Conservation (phyloP, 148 eudicot species). For the Persicaria tinctoria region DNA sequence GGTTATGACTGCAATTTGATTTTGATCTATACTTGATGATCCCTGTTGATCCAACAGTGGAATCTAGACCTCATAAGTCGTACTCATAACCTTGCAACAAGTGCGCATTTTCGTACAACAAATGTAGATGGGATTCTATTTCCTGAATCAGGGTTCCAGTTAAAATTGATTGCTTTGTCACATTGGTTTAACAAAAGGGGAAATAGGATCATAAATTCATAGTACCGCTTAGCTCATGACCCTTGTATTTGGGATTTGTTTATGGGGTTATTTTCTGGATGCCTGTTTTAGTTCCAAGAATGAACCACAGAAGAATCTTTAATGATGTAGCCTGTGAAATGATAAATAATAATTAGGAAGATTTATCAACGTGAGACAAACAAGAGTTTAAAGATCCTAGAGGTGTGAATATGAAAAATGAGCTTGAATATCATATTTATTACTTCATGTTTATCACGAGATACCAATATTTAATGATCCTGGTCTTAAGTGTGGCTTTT, state of each 20-base stretch:
- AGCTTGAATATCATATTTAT: neutral
- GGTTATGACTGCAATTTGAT: too few species aligned
- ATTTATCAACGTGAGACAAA: neutral
- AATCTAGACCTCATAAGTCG: too few species aligned
- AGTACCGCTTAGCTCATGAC: neutral
- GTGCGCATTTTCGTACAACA: too few species aligned
- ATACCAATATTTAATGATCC: too few species aligned
- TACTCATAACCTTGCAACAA: too few species aligned
- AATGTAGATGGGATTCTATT: too few species aligned
- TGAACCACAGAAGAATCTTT: neutral
- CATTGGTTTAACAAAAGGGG: neutral
- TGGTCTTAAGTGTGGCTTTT: too few species aligned
- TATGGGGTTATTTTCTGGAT: neutral
- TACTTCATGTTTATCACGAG: neutral
- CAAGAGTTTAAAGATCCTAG: neutral
- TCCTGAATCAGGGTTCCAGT: neutral
- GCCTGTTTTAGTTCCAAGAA: neutral
- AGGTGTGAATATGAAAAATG: neutral
- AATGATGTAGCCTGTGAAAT: neutral
- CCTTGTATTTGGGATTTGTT: neutral
- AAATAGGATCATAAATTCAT: neutral
- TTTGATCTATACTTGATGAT: too few species aligned
- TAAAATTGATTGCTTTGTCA: neutral
- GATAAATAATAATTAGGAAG: neutral
- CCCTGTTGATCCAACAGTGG: too few species aligned